Evolutionary conservation across 208 protist genomes (phyloP).

Genomic region (Acanthamoeba quina): DNA sequence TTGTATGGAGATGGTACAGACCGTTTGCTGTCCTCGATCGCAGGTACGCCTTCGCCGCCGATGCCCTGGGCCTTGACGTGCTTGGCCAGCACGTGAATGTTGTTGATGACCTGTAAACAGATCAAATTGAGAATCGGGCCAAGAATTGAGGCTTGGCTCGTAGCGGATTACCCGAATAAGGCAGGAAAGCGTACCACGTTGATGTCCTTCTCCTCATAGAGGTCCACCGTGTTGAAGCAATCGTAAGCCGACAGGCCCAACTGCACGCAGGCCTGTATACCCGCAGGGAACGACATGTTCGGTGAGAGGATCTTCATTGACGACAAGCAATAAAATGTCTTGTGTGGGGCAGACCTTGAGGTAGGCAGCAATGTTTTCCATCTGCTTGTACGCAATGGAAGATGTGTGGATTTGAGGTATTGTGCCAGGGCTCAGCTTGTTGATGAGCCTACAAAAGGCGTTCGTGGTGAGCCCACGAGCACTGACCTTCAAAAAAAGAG

Average conservation of each 20-base stretch:
- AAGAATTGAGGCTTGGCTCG: background rate
- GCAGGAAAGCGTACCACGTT: conserved; percentile 73
- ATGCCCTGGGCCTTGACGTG: background rate
- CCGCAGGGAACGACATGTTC: background rate
- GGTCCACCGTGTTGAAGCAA: conserved; percentile 73
- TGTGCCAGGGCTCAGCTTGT: background rate
- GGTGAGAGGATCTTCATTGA: background rate
- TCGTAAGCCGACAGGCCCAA: conserved; percentile 57
- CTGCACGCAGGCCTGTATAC: conserved; percentile 47
- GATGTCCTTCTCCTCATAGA: conserved; percentile 75
- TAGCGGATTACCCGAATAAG: background rate
- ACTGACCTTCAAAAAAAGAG: background rate
- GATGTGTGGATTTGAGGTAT: conserved; percentile 70
- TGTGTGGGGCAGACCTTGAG: conserved; percentile 23
- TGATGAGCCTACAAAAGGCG: background rate
- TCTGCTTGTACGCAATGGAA: conserved; percentile 79
- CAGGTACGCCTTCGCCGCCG: conserved; percentile 25
- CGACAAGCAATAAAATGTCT: background rate
- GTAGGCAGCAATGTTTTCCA: conserved; percentile 82
- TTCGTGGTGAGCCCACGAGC: too few species aligned
- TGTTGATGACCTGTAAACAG: conserved; percentile 68
- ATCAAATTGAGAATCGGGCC: background rate
- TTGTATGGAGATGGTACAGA: background rate
- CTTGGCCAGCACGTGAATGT: conserved; percentile 80
- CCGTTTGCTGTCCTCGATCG: conserved; percentile 64